phyloP scores from a whole-genome alignment of 306 rosid genomes.

The Ceratonia siliqua region DNA sequence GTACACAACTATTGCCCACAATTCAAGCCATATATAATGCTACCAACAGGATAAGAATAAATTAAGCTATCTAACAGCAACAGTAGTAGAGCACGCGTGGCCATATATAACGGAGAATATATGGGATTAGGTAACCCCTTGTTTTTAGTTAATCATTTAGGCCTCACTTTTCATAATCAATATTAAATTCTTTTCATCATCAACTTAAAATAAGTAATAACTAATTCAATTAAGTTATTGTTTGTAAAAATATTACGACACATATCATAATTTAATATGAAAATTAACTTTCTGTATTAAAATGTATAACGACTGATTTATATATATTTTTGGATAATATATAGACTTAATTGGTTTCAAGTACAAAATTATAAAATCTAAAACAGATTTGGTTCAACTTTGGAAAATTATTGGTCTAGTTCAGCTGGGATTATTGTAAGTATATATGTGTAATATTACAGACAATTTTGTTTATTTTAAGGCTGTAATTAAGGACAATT shows the following conservation, averaged over 20 bases:
- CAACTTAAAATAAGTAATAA: not conserved
- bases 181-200: not conserved
- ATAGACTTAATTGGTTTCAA: too few relatives aligned
- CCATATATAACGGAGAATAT: not conserved
- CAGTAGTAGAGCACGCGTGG: not conserved
- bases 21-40: slow-evolving; percentile 32
- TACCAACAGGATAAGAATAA: slow-evolving; percentile 27
- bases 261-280: too few relatives aligned
- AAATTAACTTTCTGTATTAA: not conserved
- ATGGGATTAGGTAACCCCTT: slow-evolving; percentile 6
- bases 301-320: not conserved
- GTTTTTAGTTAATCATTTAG: not conserved
- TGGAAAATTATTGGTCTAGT: not conserved
- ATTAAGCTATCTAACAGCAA: not conserved
- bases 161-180: not conserved
- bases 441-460: too few relatives aligned
- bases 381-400: too few relatives aligned
- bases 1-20: not conserved
- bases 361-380: not conserved
- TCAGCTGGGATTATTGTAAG: too few relatives aligned
- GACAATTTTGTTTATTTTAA: too few relatives aligned
- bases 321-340: too few relatives aligned
- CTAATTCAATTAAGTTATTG: too few relatives aligned
- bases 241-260: too few relatives aligned
- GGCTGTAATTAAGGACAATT: not conserved